Evolutionary conservation across 1,139 yeast genomes (phyloP).

Genomic region (Yamadazyma membranifaciens): DNA sequence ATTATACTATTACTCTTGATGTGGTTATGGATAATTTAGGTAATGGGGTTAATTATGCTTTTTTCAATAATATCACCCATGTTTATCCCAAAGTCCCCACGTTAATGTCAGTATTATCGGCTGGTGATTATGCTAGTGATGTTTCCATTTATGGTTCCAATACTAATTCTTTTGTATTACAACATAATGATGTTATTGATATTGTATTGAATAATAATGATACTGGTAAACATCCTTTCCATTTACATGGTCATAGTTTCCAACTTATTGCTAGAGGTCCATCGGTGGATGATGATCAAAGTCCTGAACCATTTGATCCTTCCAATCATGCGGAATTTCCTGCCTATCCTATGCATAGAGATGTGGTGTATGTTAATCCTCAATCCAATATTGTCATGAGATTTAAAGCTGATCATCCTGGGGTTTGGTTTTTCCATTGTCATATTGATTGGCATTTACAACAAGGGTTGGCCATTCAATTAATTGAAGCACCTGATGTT

Average conservation of each 20-base stretch:
- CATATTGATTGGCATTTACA: conserved; percentile 93
- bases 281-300: conserved; percentile 48
- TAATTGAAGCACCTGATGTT: conserved; percentile 70
- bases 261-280: conserved; percentile 67
- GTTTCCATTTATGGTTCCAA: conserved; percentile 64
- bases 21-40: conserved; percentile 68
- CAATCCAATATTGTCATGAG: conserved; percentile 66
- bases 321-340: conserved; percentile 56
- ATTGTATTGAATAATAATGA: conserved; percentile 71
- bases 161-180: conserved; percentile 60
- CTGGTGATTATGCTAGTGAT: conserved; percentile 46
- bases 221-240: conserved; percentile 93
- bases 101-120: conserved; percentile 54
- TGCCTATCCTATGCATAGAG: conserved; percentile 61
- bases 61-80: conserved; percentile 67
- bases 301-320: conserved; percentile 49
- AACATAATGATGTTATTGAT: conserved; percentile 64
- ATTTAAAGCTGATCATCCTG: conserved; percentile 80
- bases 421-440: conserved; percentile 93
- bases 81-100: conserved; percentile 68
- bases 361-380: conserved; percentile 61
- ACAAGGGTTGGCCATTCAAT: conserved; percentile 75
- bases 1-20: conserved; percentile 55
- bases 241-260: conserved; percentile 82
- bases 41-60: conserved; percentile 73